Evolutionary conservation across 805 yeast species (phyloP).

Genomic region (Wickerhamiella cacticola): DNA sequence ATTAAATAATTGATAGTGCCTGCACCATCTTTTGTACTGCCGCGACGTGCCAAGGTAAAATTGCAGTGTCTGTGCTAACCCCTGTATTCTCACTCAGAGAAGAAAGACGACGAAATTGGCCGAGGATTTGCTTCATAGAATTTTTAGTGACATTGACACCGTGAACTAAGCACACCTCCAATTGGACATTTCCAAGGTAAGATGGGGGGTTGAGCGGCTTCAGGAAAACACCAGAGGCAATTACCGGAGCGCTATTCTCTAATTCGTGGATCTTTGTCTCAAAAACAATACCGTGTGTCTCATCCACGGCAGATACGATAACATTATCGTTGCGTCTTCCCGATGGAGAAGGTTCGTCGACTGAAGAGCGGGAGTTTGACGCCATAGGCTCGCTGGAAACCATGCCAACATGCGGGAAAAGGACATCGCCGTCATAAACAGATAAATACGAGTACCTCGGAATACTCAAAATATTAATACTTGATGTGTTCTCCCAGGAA

Average conservation of each 20-base stretch:
- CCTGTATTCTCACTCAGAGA: constrained; percentile 29
- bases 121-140: constrained; percentile 26
- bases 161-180: constrained; percentile 13
- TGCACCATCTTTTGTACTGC: constrained; percentile 27
- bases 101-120: constrained; percentile 31
- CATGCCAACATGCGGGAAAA: constrained; percentile 12
- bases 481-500: background rate
- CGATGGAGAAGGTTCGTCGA: background rate
- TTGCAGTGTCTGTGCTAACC: constrained; percentile 24
- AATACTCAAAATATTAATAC: constrained; percentile 14
- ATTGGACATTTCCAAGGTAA: constrained; percentile 13
- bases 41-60: constrained; percentile 33
- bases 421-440: constrained; percentile 11
- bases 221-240: constrained; percentile 19
- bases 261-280: constrained; percentile 8
- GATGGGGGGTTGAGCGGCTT: constrained; percentile 15
- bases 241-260: constrained; percentile 12
- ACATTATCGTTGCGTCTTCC: constrained; percentile 11
- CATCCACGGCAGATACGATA: constrained; percentile 14
- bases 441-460: constrained; percentile 12
- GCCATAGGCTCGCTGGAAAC: background rate
- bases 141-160: constrained; percentile 15
- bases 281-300: constrained; percentile 14
- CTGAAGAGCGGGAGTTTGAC: background rate
- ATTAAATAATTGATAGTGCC: constrained; percentile 12